Conservation (phyloP, 192 early-diverging fungal species). For the Coemansia asiatica region DNA sequence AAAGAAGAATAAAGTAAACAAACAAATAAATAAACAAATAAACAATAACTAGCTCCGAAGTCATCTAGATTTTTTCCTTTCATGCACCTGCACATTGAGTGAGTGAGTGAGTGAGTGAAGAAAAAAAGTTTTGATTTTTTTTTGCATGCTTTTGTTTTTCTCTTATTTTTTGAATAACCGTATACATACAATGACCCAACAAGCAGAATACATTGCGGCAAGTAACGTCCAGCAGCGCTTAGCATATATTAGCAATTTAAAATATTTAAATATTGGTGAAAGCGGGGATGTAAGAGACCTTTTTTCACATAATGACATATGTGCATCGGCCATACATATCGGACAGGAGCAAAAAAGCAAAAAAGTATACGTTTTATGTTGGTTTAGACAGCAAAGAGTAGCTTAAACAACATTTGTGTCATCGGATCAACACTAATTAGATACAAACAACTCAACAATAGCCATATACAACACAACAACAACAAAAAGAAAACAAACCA, state of each 20-base stretch:
- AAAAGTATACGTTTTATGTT: background rate
- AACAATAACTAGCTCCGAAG: background rate
- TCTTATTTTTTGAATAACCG: background rate
- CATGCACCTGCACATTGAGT: background rate
- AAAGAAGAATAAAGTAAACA: background rate
- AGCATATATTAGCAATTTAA: conserved; percentile 10
- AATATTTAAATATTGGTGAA: too few species aligned
- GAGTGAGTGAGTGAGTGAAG: too few species aligned
- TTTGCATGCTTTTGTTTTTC: background rate
- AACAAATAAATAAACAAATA: background rate
- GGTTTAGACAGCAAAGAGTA: background rate
- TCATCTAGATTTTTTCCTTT: background rate
- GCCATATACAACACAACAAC: too few species aligned
- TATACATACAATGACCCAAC: conserved; percentile 1
- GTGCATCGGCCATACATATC: conserved; percentile 20
- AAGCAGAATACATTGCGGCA: too few species aligned
- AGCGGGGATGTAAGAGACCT: too few species aligned
- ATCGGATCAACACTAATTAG: background rate
- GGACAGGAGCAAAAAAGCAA: conserved; percentile 13
- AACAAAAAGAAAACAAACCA: too few species aligned
- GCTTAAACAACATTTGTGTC: background rate
- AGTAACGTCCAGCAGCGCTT: conserved; percentile 1
- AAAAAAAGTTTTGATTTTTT: background rate
- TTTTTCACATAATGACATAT: conserved; percentile 10
- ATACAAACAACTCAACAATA: too few species aligned